These are phyloP conservation scores for Ceratobasidium sp. DNA, from an alignment of 1,284 basidiomycete genomes.

Conservation along the genomic window DNA sequence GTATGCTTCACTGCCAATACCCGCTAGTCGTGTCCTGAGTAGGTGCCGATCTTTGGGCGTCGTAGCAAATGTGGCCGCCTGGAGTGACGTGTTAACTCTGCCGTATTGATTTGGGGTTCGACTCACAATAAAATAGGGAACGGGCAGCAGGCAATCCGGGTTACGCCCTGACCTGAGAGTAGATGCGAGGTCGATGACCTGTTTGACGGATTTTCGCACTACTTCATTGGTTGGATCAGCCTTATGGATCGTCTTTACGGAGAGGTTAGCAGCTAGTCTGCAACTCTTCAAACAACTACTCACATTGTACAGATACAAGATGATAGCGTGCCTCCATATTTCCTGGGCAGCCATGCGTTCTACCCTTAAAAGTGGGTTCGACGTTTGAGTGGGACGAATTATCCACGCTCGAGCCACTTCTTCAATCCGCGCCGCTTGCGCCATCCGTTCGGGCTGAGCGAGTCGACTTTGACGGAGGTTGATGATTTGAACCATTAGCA, in stretches of 20 bases:
- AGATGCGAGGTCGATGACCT: conserved; percentile 19
- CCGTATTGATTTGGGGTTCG: neutral
- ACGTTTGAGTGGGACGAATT: neutral
- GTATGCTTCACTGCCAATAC: neutral
- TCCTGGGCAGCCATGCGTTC: conserved; percentile 33
- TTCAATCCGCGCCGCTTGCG: conserved; percentile 16
- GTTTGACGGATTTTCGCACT: conserved; percentile 27
- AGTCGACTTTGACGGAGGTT: neutral
- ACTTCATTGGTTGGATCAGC: neutral
- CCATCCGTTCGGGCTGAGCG: neutral
- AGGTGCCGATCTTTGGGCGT: neutral
- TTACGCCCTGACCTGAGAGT: conserved; percentile 16
- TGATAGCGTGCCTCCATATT: conserved; percentile 31
- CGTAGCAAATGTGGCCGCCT: conserved; percentile 34
- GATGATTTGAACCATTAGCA: conserved; percentile 5
- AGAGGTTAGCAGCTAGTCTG: neutral
- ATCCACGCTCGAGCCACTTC: conserved; percentile 6
- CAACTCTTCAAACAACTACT: neutral
- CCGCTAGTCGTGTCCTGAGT: conserved; percentile 1
- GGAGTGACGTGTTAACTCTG: neutral
- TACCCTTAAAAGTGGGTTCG: conserved; percentile 11
- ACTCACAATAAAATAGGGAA: conserved; percentile 40
- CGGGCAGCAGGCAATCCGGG: conserved; percentile 33
- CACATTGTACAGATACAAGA: conserved; percentile 25
- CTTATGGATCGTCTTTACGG: conserved; percentile 12